Conservation (phyloP, 2,329 filamentous ascomycete genomes). For the Fusarium praegraminearum region DNA sequence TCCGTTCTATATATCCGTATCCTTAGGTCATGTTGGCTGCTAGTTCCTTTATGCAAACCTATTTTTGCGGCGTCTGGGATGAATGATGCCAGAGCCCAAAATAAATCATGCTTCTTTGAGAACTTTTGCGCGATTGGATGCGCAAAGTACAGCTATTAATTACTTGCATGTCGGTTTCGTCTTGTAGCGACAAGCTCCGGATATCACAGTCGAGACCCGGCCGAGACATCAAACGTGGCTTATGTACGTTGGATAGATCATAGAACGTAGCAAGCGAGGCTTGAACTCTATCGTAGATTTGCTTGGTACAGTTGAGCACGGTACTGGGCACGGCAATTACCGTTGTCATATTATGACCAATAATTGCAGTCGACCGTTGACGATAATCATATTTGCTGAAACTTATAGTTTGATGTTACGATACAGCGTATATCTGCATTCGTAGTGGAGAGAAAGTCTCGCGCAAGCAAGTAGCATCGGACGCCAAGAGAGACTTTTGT, state of each 20-base stretch:
- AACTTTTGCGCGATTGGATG: slow-evolving; percentile 24
- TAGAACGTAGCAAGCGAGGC: slow-evolving; percentile 10
- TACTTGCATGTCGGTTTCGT: slow-evolving; percentile 22
- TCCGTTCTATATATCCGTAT: slow-evolving; percentile 12
- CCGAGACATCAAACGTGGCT: slow-evolving; percentile 39
- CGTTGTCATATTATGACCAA: background rate
- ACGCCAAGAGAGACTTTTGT: slow-evolving; percentile 18
- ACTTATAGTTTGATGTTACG: slow-evolving; percentile 21
- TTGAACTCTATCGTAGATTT: slow-evolving; percentile 34
- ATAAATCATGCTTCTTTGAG: slow-evolving; percentile 1
- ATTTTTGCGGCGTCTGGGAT: slow-evolving; percentile 21
- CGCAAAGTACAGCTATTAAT: background rate
- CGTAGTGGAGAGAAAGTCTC: slow-evolving; percentile 12
- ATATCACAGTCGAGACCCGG: slow-evolving; percentile 37
- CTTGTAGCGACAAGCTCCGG: slow-evolving; percentile 18
- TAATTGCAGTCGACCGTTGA: background rate
- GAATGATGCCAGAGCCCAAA: slow-evolving; percentile 10
- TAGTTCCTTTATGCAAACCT: background rate
- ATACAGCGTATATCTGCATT: slow-evolving; percentile 17
- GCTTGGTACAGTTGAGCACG: background rate
- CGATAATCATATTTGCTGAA: slow-evolving; percentile 6
- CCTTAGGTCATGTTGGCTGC: slow-evolving; percentile 6
- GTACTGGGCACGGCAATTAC: slow-evolving; percentile 17
- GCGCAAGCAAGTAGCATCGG: slow-evolving; percentile 1
- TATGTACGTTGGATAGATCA: slow-evolving; percentile 24